Percentiles rank a stretch among this genome's conserved stretches.
Conservation (phyloP, 2,329 filamentous ascomycete species). For the Curvularia sp. region DNA sequence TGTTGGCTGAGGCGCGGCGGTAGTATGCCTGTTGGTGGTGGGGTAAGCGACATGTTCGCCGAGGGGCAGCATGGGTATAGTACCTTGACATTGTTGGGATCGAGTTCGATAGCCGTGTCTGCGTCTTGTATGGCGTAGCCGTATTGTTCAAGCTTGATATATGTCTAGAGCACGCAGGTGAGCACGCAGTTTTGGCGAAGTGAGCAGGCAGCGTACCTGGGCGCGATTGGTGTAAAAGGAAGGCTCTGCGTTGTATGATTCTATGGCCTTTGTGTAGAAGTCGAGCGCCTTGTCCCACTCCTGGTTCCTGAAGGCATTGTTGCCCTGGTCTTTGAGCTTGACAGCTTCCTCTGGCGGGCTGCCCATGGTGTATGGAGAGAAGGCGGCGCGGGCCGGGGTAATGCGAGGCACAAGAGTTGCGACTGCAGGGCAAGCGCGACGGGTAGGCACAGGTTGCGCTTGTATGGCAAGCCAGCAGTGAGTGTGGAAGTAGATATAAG, state of each 20-base stretch:
- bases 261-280: constrained; percentile 87
- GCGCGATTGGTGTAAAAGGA: constrained; percentile 95
- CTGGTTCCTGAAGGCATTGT: constrained; percentile 87
- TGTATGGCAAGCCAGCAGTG: constrained; percentile 14
- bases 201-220: constrained; percentile 68
- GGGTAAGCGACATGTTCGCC: constrained; percentile 12
- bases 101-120: constrained; percentile 87
- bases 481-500: constrained; percentile 4
- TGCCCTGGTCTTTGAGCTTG: constrained; percentile 90
- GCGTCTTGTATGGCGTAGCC: constrained; percentile 92
- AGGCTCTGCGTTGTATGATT: constrained; percentile 80
- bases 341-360: constrained; percentile 71
- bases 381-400: constrained; percentile 24
- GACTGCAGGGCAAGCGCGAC: constrained; percentile 28
- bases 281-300: constrained; percentile 86
- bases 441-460: constrained; percentile 19
- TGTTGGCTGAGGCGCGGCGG: constrained; percentile 87
- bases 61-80: background rate
- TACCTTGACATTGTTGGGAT: constrained; percentile 88
- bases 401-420: constrained; percentile 18
- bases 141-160: constrained; percentile 95
- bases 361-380: constrained; percentile 40
- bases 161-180: constrained; percentile 66
- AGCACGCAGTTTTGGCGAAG: constrained; percentile 26
- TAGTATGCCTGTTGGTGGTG: constrained; percentile 78